Conservation (phyloP, 768 basidiomycete species). For the Hydnum rufescens region DNA sequence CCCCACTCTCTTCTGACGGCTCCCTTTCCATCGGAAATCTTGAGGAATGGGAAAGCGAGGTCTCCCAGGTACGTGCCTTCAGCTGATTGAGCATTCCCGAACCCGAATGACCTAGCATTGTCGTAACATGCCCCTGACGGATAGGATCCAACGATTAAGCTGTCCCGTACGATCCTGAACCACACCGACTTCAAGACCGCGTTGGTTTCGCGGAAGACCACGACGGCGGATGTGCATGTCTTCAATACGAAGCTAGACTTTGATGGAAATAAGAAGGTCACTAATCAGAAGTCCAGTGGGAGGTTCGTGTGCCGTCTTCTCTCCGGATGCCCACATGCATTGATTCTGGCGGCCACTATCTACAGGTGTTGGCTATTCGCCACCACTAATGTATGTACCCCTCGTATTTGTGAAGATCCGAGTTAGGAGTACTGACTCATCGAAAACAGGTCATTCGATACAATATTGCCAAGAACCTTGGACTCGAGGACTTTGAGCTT, state of each 20-base stretch:
- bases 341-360: neutral
- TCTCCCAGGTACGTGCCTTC: slow-evolving; percentile 9
- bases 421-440: slow-evolving; percentile 10
- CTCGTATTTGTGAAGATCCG: neutral
- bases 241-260: slow-evolving; percentile 69
- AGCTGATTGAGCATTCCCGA: neutral
- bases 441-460: slow-evolving; percentile 35
- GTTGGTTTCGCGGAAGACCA: slow-evolving; percentile 41
- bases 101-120: neutral
- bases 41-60: slow-evolving; percentile 42
- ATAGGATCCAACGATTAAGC: slow-evolving; percentile 13
- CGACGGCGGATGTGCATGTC: slow-evolving; percentile 46
- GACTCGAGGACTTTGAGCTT: slow-evolving; percentile 75
- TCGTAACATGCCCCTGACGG: neutral
- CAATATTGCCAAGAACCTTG: slow-evolving; percentile 67
- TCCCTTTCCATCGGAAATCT: slow-evolving; percentile 38
- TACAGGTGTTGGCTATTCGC: slow-evolving; percentile 86
- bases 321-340: neutral
- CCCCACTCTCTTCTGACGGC: slow-evolving; percentile 35
- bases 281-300: slow-evolving; percentile 73
- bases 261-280: slow-evolving; percentile 56
- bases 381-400: slow-evolving; percentile 40
- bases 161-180: slow-evolving; percentile 57
- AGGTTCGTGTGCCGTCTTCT: slow-evolving; percentile 17
- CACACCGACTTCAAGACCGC: slow-evolving; percentile 46